Percentiles rank a stretch among this genome's conserved stretches.
Conservation (phyloP, 225 moss, liverwort and hornwort species). For the Takakia lepidozioides region DNA sequence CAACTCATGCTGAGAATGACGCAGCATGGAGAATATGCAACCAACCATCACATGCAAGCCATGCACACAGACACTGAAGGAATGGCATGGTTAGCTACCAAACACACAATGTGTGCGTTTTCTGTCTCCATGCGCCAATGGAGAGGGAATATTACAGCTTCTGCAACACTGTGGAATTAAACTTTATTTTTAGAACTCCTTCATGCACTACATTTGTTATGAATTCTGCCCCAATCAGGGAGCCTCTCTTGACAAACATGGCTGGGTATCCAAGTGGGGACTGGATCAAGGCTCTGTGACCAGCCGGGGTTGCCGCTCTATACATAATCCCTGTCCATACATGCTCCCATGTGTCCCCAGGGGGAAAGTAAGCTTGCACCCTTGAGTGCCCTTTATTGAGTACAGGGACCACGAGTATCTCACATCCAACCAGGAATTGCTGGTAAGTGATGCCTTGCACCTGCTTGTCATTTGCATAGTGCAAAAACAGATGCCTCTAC, state of each 20-base stretch:
- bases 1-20: too few relatives aligned
- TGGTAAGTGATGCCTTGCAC: conserved; percentile 51
- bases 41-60: too few relatives aligned
- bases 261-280: conserved; percentile 62
- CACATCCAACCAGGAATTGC: conserved; percentile 68
- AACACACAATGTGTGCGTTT: too few relatives aligned
- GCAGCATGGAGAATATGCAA: too few relatives aligned
- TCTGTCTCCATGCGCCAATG: too few relatives aligned
- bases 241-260: conserved; percentile 52
- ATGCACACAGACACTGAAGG: too few relatives aligned
- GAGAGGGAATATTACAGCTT: too few relatives aligned
- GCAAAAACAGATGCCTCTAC: conserved; percentile 76
- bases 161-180: too few relatives aligned
- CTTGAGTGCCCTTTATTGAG: conserved; percentile 43
- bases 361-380: conserved; percentile 68
- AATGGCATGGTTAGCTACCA: too few relatives aligned
- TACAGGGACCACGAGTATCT: conserved; percentile 80
- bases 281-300: conserved; percentile 31
- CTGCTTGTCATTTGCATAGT: conserved; percentile 54
- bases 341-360: conserved; percentile 56
- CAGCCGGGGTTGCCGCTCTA: conserved; percentile 13
- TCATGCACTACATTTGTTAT: conserved; percentile 32
- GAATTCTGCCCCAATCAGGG: conserved; percentile 48
- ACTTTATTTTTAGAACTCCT: conserved; percentile 8
- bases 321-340: conserved; percentile 62